Conservation (phyloP, 352 stramenopile genomes). For the Phytophthora meadii region DNA sequence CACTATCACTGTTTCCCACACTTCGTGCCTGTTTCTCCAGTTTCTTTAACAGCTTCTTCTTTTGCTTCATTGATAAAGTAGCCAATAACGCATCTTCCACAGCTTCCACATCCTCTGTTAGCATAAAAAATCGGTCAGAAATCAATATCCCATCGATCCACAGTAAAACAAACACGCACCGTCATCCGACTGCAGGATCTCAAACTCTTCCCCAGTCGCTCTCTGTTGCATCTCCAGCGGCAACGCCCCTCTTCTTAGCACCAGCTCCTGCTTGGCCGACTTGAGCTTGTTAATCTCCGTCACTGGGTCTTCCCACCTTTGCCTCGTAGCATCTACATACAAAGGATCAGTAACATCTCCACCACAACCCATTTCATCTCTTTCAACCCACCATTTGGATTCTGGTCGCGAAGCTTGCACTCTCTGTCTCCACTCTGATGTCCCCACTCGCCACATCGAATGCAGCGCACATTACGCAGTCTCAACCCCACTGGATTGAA, state of each 20-base stretch:
- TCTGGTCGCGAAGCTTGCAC: slow-evolving; percentile 75
- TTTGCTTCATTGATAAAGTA: slow-evolving; percentile 71
- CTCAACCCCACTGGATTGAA: slow-evolving; percentile 88
- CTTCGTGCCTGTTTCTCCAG: slow-evolving; percentile 41
- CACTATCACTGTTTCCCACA: slow-evolving; percentile 16
- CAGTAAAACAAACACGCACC: slow-evolving; percentile 9
- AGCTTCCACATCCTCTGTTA: slow-evolving; percentile 21
- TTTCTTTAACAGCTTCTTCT: slow-evolving; percentile 69
- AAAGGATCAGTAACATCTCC: not conserved
- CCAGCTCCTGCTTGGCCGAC: slow-evolving; percentile 62
- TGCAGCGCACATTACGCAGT: slow-evolving; percentile 86
- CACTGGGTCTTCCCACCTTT: slow-evolving; percentile 78
- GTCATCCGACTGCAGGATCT: slow-evolving; percentile 79
- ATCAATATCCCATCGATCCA: not conserved
- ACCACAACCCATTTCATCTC: slow-evolving; percentile 2
- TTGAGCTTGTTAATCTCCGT: slow-evolving; percentile 69
- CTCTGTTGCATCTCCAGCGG: slow-evolving; percentile 73
- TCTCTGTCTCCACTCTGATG: slow-evolving; percentile 88
- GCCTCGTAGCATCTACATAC: slow-evolving; percentile 66
- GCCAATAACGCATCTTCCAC: slow-evolving; percentile 56
- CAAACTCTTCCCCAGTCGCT: slow-evolving; percentile 44
- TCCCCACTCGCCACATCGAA: slow-evolving; percentile 85
- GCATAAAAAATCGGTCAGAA: slow-evolving; percentile 11
- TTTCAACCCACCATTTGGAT: slow-evolving; percentile 63
- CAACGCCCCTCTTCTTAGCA: slow-evolving; percentile 60